Base-by-base conservation (phyloP, 176 grass and related monocot genomes). In the Zoysia japonica region DNA sequence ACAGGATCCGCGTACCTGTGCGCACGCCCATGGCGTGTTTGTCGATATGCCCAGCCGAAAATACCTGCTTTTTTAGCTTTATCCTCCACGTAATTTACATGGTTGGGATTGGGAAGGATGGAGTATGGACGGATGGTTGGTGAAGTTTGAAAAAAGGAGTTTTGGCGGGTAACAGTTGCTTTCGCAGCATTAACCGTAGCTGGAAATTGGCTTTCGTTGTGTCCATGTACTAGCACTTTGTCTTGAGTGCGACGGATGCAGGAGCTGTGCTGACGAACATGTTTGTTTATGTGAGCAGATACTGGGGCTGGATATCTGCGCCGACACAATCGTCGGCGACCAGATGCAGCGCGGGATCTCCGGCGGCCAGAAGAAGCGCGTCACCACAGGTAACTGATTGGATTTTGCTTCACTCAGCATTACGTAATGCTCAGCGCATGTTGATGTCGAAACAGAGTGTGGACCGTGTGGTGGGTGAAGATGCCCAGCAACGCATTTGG, bases 331-430 rank as follows among this genome's bases (percentile, higher is more conserved):
- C 62, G 92, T 99, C 1, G 96, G 96, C 68, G 96, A 99, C 68
- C 90, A 99, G 81, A 99, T 95, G 96, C 92, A 93, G 75, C 57
- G 96, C 68, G 96, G 96, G 8, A 95, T 99, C 68, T 99, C 96
- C 6, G 96, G 96, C 1, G 96, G 96, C 47, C 96, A 99, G 78
- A 94, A 93, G 92, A 99, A 99, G 70, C 92, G 96, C 11, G 96
- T 99, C 84, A 99, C 96, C 45, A 99, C 96, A 16, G 96, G 96
- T 95, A 91, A 67, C 3, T 36, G 9, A 11, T 61, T 47, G 3
- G 45, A 28, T 28, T 28, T 19, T 39, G 68, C 66, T 74, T 74
- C 17, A 39, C 15, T 76, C 45, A 77, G 46, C 46, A 8, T 61
- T 59, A 39, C 40, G 79, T 77, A 76, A 86, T 87, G 43, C 57